Base-by-base conservation (phyloP, 495 filamentous ascomycete species). In the Neurospora pannonica region DNA sequence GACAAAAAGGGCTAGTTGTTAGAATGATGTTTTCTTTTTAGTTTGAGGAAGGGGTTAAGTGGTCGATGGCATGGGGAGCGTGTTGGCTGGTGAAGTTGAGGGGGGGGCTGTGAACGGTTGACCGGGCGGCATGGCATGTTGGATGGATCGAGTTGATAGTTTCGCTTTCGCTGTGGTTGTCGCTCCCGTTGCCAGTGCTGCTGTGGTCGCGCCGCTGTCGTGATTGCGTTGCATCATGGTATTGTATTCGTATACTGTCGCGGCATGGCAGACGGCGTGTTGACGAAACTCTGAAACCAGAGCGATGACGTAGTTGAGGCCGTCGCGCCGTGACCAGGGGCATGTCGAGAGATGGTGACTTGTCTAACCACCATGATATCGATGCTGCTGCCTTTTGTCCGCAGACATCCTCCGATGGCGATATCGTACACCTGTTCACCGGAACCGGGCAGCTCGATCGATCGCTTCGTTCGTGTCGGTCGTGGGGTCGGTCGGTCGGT, bases 1-100 rank as follows among this genome's bases (percentile, higher is more conserved):
- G 37, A 28, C 34, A 9, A 42, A 15, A 21, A 17, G 6, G 46
- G 43, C 71, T 74, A 71, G 72, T 74, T 74, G 36, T 71, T 38
- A 71, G 54, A 34, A 62, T 17, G 91, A 90, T 84, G 89, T 91
- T 74, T 36, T 71, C 46, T 28, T 31, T 4, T 8, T 31, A 46
- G 46, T 21, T 28, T 2, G 24, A 37, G 31, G 21, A 37, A 24
- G 37, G 5, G 6, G 42, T 73, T 73, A 75, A 48, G 70, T 38
- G 19, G 17, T 42, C 9, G 39, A 21, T 62, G 71, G 28, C 9
- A 54, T 21, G 17, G 71, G 71, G 8, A 4, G n/a, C n/a, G 42
- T 46, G 19, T n/a, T 46, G 19, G 24, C 34, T 74, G 40, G 72
- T 54, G 9, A 54, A 13, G 42, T 21, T n/a, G 42, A 24, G 21